Evolutionary conservation across 73 alveolate species (phyloP).

Genomic region (Paramecium octaurelia): DNA sequence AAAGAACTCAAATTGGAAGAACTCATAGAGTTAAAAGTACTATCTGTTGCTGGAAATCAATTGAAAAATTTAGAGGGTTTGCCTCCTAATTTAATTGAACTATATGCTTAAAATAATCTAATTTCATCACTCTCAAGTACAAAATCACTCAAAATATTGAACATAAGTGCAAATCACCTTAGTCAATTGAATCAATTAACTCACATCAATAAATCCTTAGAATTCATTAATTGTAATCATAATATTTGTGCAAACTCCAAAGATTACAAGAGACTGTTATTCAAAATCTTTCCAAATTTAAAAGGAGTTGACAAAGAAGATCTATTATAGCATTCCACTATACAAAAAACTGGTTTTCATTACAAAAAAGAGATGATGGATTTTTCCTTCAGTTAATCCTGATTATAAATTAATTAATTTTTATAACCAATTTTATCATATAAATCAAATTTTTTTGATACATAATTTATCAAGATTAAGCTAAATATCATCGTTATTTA

Average conservation of each 20-base stretch:
- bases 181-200: background rate
- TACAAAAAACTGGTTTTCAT: background rate
- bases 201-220: background rate
- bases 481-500: background rate
- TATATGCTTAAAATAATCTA: background rate
- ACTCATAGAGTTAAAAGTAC: background rate
- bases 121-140: background rate
- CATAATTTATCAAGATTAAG: background rate
- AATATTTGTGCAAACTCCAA: background rate
- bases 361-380: background rate
- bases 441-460: background rate
- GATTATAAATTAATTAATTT: background rate
- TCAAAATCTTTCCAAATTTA: slow-evolving; percentile 12
- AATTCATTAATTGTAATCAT: background rate
- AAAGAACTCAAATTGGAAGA: background rate
- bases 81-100: background rate
- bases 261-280: slow-evolving; percentile 7
- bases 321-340: background rate
- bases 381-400: slow-evolving; percentile 13
- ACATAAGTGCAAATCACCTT: background rate
- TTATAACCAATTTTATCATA: background rate
- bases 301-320: slow-evolving; percentile 20
- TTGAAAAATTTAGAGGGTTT: background rate
- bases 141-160: background rate
- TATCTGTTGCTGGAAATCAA: background rate